Conservation (phyloP, 805 yeast genomes). For the Yarrowia sp. region DNA sequence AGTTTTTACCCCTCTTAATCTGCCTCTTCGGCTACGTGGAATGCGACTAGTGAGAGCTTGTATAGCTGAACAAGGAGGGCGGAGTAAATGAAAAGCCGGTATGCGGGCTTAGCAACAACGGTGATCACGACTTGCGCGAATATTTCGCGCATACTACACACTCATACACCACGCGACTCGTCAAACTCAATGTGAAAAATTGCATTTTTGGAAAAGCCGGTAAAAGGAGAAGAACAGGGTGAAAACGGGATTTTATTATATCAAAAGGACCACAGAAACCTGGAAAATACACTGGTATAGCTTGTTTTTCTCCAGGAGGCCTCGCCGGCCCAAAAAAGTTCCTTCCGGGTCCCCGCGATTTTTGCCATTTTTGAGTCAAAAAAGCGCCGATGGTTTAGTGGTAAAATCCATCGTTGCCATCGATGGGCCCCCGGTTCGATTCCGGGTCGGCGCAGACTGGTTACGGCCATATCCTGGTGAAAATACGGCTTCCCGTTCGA, state of each 20-base stretch:
- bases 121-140: no score
- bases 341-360: neutral
- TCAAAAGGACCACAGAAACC: no score
- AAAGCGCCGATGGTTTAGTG: conserved; percentile 17
- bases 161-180: no score
- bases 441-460: conserved; percentile 1
- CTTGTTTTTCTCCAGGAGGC: no score
- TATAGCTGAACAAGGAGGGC: neutral
- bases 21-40: neutral
- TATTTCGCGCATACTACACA: no score
- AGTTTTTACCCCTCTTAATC: neutral
- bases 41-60: conserved; percentile 2
- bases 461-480: conserved; percentile 5
- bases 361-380: neutral
- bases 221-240: no score
- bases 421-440: conserved; percentile 10
- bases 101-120: no score
- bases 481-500: conserved; percentile 12
- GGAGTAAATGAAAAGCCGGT: no score
- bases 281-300: neutral
- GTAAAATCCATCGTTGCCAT: conserved; percentile 4
- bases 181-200: no score
- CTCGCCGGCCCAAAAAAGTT: neutral
- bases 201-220: no score
- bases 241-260: no score